A percentile compares a stretch with the other conserved stretches of the same genome.
These are phyloP conservation scores for Arachis stenosperma DNA, from an alignment of 306 rosid genomes.

Conservation along the genomic window DNA sequence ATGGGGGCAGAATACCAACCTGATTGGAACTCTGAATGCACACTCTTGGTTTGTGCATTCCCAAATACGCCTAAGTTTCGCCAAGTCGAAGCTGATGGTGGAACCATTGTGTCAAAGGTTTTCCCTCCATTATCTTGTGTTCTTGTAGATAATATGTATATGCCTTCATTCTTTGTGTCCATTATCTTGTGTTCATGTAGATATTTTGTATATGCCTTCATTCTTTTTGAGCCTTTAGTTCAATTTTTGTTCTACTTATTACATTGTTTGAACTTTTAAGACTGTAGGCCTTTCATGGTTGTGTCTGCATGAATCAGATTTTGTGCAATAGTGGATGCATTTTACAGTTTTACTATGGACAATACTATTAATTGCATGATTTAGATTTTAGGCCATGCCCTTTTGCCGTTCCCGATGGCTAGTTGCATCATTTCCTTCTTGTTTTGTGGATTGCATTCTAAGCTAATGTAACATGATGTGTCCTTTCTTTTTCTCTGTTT, in stretches of 20 bases:
- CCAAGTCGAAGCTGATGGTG: conserved; percentile 87
- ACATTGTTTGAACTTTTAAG: neutral
- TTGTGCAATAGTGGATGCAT: conserved; percentile 12
- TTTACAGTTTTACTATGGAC: neutral
- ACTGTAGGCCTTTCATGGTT: conserved; percentile 3
- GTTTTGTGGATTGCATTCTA: conserved; percentile 14
- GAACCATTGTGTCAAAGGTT: conserved; percentile 94
- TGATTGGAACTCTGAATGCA: conserved; percentile 86
- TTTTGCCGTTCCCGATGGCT: conserved; percentile 13
- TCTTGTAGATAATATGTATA: neutral
- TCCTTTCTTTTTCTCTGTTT: conserved; percentile 34
- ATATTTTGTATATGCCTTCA: neutral
- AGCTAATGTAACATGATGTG: conserved; percentile 16
- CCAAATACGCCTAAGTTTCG: conserved; percentile 89
- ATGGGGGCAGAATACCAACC: conserved; percentile 93
- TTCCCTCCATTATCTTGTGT: conserved; percentile 11
- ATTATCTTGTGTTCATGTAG: neutral
- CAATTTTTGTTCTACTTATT: too few species aligned
- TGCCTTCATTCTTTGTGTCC: conserved; percentile 1
- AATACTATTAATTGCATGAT: conserved; percentile 21
- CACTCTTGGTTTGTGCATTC: conserved; percentile 91
- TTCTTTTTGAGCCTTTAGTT: neutral
- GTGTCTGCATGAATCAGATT: conserved; percentile 15
- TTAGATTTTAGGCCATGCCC: neutral
- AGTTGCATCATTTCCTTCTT: conserved; percentile 21